phyloP scores from a whole-genome alignment of 441 rosid species.

The Adansonia madagascariensis region DNA sequence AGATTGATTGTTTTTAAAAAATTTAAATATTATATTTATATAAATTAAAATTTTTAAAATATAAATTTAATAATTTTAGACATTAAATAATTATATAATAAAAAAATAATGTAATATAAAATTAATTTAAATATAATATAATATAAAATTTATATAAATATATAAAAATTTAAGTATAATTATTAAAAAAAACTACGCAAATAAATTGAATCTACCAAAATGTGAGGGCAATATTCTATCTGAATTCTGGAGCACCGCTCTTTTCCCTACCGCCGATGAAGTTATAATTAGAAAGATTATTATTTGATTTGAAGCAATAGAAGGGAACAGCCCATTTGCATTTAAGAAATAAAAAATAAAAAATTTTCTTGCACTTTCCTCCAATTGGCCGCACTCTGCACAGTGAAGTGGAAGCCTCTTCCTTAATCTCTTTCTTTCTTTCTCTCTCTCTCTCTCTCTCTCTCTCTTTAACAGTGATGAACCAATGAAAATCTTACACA shows the following conservation, averaged over 20 bases:
- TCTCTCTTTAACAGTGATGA: not conserved
- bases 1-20: no score
- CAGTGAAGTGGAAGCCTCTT: constrained; percentile 33
- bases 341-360: not conserved
- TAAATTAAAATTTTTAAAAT: no score
- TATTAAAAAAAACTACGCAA: no score
- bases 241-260: not conserved
- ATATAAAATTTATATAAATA: no score
- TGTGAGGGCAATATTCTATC: not conserved
- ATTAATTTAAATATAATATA: no score
- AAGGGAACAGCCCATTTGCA: not conserved
- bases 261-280: not conserved
- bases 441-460: not conserved
- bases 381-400: constrained; percentile 36
- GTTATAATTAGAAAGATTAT: not conserved
- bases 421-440: no score
- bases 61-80: no score
- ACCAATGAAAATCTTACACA: constrained; percentile 42
- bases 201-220: not conserved
- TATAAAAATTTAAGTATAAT: no score
- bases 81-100: no score
- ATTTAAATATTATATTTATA: no score
- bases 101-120: no score
- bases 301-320: not conserved
- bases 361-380: not conserved